These are phyloP conservation scores for Aureobasidium pullulans DNA, from an alignment of 2,329 filamentous ascomycete genomes.

Conservation along the genomic window DNA sequence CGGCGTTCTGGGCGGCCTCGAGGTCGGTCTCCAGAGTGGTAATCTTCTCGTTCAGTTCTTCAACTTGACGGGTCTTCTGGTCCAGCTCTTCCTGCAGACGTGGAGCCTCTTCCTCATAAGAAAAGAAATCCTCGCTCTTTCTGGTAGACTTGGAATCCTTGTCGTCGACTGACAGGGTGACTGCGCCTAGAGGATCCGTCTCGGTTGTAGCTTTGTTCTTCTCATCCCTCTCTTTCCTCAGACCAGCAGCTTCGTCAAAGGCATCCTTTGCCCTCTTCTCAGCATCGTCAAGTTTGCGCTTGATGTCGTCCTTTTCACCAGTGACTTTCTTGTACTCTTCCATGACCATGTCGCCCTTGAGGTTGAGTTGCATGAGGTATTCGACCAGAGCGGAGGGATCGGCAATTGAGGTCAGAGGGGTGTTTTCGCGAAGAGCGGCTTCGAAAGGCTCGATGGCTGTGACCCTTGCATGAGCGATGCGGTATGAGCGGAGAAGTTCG, in stretches of 20 bases:
- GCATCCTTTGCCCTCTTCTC: slow-evolving; percentile 57
- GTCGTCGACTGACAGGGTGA: background rate
- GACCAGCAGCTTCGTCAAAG: slow-evolving; percentile 55
- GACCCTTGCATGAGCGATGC: slow-evolving; percentile 79
- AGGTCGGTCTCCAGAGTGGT: slow-evolving; percentile 63
- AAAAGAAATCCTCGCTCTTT: slow-evolving; percentile 65
- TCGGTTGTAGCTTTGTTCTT: slow-evolving; percentile 11
- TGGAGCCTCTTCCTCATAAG: slow-evolving; percentile 80
- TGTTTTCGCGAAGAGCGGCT: slow-evolving; percentile 81
- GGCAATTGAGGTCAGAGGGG: slow-evolving; percentile 77
- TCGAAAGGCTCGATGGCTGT: slow-evolving; percentile 90
- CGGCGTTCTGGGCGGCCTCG: slow-evolving; percentile 34
- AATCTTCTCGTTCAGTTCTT: slow-evolving; percentile 62
- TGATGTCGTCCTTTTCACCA: slow-evolving; percentile 66
- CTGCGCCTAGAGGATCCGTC: slow-evolving; percentile 19
- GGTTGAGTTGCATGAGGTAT: slow-evolving; percentile 78
- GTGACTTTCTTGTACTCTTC: slow-evolving; percentile 86
- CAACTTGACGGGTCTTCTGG: slow-evolving; percentile 52
- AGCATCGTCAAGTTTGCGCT: slow-evolving; percentile 64
- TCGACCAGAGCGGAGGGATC: slow-evolving; percentile 81
- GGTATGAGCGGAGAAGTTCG: slow-evolving; percentile 85
- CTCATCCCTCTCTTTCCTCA: slow-evolving; percentile 36
- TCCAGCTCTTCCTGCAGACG: slow-evolving; percentile 65
- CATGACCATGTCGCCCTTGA: slow-evolving; percentile 88
- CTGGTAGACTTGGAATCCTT: slow-evolving; percentile 6